Base-by-base conservation (phyloP, 345 rosid species). In the Garcia nutans region DNA sequence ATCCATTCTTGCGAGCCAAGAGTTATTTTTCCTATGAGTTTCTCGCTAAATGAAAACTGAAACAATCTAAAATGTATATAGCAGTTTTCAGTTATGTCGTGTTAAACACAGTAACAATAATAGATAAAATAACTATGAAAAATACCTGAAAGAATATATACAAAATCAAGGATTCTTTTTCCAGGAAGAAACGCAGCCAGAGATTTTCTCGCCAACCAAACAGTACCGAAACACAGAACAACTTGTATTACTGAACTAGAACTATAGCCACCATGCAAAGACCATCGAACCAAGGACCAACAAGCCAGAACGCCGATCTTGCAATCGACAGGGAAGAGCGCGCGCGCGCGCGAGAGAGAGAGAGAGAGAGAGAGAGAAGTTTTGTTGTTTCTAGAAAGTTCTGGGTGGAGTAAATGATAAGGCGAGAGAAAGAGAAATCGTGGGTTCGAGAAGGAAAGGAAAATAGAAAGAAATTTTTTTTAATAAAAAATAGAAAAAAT, bases 341-440 rank as follows among this genome's bases (percentile, higher is more conserved):
- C n/a, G n/a, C n/a, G n/a, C n/a, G n/a, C n/a, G n/a, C n/a, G n/a
- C n/a, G n/a, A n/a, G 4, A 58, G 22, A 2, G 54, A 17, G 44
- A 8, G 24, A 2, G 75, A 8, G 68, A 16, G 24, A 5, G 70
- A 22, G 65, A 0, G 78, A 23, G 72, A 5, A 78, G 73, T 74
- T 79, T 71, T 81, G 79, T 74, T 80, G 81, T 77, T 89, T 93
- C 98, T 90, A 93, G 98, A 96, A 96, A 81, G 84, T 93, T 95
- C 97, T 42, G 79, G 82, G 79, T 76, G 78, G 81, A 33, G 90
- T 76, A 69, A 83, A 77, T 80, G 86, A 86, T 84, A 84, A 88
- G 82, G 81, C 20, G 71, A 81, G 76, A 65, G 59, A 74, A 37
- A 33, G 37, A 37, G 58, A 61, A 23, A 50, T 50, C 10, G 70